These are phyloP conservation scores for Sporisorium graminicola DNA, from an alignment of 1,284 basidiomycete species.

Conservation along the genomic window DNA sequence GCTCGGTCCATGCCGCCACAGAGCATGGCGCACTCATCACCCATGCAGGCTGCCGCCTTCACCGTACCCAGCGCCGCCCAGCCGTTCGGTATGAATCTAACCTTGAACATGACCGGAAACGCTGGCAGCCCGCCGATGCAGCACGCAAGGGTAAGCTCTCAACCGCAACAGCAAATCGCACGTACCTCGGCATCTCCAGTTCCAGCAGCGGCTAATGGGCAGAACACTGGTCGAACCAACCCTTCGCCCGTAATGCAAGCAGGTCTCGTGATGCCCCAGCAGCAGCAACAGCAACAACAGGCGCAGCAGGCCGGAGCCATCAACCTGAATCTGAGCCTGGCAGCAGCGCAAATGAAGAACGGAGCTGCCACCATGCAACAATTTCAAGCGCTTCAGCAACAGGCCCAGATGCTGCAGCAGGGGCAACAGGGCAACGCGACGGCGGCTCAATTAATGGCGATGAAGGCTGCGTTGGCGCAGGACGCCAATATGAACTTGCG, in stretches of 20 bases:
- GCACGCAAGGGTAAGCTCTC: constrained; percentile 52
- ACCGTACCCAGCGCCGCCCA: constrained; percentile 38
- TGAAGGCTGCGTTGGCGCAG: constrained; percentile 57
- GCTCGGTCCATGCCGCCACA: constrained; percentile 41
- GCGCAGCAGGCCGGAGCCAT: constrained; percentile 26
- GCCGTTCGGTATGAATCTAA: constrained; percentile 48
- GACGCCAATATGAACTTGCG: constrained; percentile 54
- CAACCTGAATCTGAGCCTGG: constrained; percentile 43
- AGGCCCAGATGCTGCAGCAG: constrained; percentile 48
- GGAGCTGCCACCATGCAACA: constrained; percentile 33
- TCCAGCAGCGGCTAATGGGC: constrained; percentile 42
- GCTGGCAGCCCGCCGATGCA: constrained; percentile 53
- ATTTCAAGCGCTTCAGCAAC: constrained; percentile 48
- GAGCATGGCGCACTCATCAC: constrained; percentile 46
- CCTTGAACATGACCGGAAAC: constrained; percentile 39
- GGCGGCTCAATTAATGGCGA: constrained; percentile 58
- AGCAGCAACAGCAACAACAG: constrained; percentile 17
- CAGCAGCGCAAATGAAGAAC: constrained; percentile 47
- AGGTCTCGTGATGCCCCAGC: constrained; percentile 44
- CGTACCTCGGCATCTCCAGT: constrained; percentile 48
- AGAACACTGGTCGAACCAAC: constrained; percentile 41
- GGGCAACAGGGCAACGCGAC: constrained; percentile 32
- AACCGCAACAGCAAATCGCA: constrained; percentile 47
- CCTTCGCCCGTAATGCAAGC: constrained; percentile 51
- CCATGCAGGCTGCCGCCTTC: constrained; percentile 42